Conservation (phyloP, 2,329 filamentous ascomycete genomes). For the Pseudogymnoascus sp. region DNA sequence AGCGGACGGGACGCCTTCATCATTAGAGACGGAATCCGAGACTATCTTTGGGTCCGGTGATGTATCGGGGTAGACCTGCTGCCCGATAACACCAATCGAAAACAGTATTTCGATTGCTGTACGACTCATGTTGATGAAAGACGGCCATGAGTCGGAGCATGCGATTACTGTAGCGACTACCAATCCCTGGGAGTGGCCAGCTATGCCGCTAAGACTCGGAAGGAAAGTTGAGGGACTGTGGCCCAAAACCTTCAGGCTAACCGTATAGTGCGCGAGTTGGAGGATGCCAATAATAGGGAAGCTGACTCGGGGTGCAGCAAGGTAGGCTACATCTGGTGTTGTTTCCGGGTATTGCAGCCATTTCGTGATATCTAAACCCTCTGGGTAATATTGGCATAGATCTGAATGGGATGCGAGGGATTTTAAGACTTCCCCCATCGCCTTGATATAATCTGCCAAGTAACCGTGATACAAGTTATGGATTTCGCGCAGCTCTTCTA, state of each 20-base stretch:
- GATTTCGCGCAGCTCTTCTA: no score
- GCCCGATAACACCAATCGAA: slow-evolving; percentile 95
- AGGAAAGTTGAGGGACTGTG: slow-evolving; percentile 82
- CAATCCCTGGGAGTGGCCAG: slow-evolving; percentile 96
- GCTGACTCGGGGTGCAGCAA: slow-evolving; percentile 51
- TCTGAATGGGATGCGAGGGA: no score
- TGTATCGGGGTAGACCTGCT: slow-evolving; percentile 92
- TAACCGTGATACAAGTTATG: no score
- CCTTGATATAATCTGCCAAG: no score
- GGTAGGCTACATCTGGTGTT: no score
- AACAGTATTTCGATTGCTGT: slow-evolving; percentile 88
- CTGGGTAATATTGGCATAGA: no score
- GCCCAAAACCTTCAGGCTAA: slow-evolving; percentile 86
- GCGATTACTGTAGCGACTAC: slow-evolving; percentile 89
- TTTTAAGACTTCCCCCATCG: no score
- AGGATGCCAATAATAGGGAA: slow-evolving; percentile 93
- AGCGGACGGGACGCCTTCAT: slow-evolving; percentile 35
- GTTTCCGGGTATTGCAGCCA: no score
- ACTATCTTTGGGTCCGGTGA: slow-evolving; percentile 86
- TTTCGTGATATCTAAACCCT: no score
- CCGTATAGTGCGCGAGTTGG: slow-evolving; percentile 89
- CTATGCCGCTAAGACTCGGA: slow-evolving; percentile 76
- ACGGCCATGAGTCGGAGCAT: slow-evolving; percentile 86
- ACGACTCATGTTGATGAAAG: slow-evolving; percentile 71
- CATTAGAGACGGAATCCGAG: slow-evolving; percentile 86